These are phyloP conservation scores for Tremella yokohamensis DNA, from an alignment of 768 basidiomycete genomes.

Conservation along the genomic window DNA sequence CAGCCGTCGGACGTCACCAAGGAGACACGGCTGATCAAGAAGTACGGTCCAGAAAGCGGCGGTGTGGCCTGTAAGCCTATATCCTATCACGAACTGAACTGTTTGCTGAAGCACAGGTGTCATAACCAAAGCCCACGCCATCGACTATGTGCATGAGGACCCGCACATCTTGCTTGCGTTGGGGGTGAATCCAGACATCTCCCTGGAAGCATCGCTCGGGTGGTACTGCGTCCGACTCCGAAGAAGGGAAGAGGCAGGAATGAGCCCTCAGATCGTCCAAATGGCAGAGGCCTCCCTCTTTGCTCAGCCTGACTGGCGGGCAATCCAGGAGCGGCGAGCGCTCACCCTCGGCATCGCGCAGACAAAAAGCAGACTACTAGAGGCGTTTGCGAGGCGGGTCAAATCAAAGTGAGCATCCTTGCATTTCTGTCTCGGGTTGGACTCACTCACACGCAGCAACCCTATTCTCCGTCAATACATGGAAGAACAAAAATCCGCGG, in stretches of 20 bases:
- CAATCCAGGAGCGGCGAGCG: not conserved
- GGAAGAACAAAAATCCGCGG: not conserved
- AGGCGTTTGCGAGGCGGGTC: not conserved
- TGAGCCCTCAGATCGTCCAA: not conserved
- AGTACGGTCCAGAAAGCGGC: slow-evolving; percentile 13
- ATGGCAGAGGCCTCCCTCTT: slow-evolving; percentile 8
- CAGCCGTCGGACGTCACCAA: slow-evolving; percentile 12
- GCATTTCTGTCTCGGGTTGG: not conserved
- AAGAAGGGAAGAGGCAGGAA: slow-evolving; percentile 3
- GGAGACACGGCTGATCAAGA: slow-evolving; percentile 11
- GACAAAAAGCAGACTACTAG: not conserved
- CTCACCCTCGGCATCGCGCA: not conserved
- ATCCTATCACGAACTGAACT: not conserved
- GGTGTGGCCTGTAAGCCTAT: slow-evolving; percentile 16
- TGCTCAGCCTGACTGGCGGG: slow-evolving; percentile 10
- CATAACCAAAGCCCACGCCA: slow-evolving; percentile 24
- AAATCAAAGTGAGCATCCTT: not conserved
- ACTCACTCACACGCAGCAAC: not conserved
- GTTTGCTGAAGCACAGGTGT: slow-evolving; percentile 8
- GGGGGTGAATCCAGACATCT: not conserved
- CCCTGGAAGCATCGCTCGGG: slow-evolving; percentile 4
- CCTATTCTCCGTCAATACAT: not conserved
- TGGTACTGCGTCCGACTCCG: slow-evolving; percentile 17
- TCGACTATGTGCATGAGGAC: not conserved
- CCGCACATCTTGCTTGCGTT: slow-evolving; percentile 10